Evolutionary conservation across 139 green algal genomes (phyloP).

Genomic region (Closterium sp.): DNA sequence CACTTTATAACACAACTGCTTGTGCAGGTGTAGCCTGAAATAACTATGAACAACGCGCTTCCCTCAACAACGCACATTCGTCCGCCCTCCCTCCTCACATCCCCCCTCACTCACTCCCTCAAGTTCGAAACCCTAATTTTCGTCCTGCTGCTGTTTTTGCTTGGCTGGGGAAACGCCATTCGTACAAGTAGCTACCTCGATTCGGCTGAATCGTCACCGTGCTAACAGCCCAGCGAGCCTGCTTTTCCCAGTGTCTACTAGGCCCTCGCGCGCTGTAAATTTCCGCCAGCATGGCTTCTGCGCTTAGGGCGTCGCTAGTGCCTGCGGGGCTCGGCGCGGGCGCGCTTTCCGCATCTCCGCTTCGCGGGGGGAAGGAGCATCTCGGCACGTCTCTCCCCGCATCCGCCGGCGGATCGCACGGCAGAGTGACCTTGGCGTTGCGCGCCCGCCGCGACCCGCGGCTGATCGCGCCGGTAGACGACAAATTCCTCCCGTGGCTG

Average conservation of each 20-base stretch:
- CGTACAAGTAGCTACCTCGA: neutral
- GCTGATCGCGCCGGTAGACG: constrained; percentile 14
- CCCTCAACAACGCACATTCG: no score
- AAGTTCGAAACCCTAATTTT: no score
- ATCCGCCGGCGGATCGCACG: neutral
- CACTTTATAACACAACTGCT: no score
- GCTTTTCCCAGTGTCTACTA: neutral
- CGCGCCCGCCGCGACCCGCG: neutral
- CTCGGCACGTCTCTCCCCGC: neutral
- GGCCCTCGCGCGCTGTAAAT: neutral
- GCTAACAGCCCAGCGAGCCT: neutral
- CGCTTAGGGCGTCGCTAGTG: neutral
- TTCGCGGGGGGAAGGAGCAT: neutral
- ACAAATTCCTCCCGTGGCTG: constrained; percentile 38
- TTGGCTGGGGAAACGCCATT: no score
- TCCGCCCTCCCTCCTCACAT: no score
- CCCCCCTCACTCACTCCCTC: no score
- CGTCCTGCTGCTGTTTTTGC: no score
- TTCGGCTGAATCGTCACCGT: no score
- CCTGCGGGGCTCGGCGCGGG: neutral
- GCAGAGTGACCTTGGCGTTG: constrained; percentile 14
- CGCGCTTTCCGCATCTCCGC: neutral
- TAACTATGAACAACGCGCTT: no score
- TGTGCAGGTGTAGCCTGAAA: no score
- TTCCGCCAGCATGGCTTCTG: neutral